Evolutionary conservation across 495 filamentous ascomycete species (phyloP), one percentile per base, ranked within the genome.

Genomic region (Podospora conica): DNA sequence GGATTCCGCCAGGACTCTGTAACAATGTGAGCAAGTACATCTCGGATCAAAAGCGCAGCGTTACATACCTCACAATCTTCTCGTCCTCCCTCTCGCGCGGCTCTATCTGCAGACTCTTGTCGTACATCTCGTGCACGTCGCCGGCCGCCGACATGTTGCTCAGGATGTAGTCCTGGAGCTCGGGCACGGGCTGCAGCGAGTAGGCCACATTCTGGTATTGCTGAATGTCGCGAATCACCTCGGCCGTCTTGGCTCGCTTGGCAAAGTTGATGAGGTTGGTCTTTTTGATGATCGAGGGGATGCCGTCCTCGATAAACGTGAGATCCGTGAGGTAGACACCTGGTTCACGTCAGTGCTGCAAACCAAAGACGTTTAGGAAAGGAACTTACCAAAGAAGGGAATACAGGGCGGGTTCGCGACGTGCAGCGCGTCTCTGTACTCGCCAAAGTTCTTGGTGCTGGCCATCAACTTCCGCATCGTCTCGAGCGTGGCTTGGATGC

Each of bases 101-200:
- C 77, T 98, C 95, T 60, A 98, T 88, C 67, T 86, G 83, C 81
- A 98, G 82, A 75, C 91, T 96, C 80, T 90, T 90, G 73, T 98
- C 92, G 78, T 97, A 98, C 96, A 98, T 97, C 82, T 98, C 93
- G 77, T 97, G 93, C 66, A 98, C 94, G 74, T 98, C 96, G 55
- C 91, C 90, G 2, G 95, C 95, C 10, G 86, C 86, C 79, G 94
- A 88, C 86, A 98, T 94, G 76, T 96, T 97, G 72, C 87, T 91
- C 65, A 97, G 82, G 64, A 98, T 97, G 79, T 97, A 98, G 69
- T 98, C 93, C 76, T 98, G 96, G 69, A 98, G 84, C 75, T 98
- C 95, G 18, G 87, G 84, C 9, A 98, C 93, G 0, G 93, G 84
- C 75, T 92, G 89, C 53, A 98, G 82, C 7, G 91, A 88, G 72